These are phyloP conservation scores for Nicotiana attenuata DNA, from an alignment of 257 asterid genomes.

Conservation along the genomic window DNA sequence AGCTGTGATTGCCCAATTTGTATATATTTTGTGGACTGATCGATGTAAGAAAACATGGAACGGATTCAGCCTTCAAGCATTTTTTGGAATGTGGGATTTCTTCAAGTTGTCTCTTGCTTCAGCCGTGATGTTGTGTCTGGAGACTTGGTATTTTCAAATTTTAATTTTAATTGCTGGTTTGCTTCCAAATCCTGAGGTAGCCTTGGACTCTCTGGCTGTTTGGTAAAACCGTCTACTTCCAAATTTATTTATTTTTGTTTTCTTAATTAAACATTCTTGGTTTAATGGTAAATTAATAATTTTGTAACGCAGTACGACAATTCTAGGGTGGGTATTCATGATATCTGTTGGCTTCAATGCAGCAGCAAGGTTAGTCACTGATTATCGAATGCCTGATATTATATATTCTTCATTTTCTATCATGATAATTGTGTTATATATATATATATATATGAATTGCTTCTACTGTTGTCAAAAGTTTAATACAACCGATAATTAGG, in stretches of 20 bases:
- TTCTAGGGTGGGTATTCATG: conserved; percentile 30
- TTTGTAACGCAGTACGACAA: conserved; percentile 20
- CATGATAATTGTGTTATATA: background rate
- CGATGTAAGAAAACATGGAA: conserved; percentile 11
- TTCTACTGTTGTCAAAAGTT: background rate
- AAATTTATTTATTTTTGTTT: background rate
- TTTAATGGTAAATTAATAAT: background rate
- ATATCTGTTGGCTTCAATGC: conserved; percentile 35
- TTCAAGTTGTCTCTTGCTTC: conserved; percentile 9
- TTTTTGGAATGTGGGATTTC: conserved; percentile 13
- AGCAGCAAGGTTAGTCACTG: conserved; percentile 28
- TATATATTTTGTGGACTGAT: conserved; percentile 4
- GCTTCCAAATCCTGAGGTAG: conserved; percentile 16
- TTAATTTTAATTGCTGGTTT: conserved; percentile 9
- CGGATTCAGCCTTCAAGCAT: background rate
- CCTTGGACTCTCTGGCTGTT: conserved; percentile 10
- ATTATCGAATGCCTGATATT: background rate
- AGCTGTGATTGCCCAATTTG: conserved; percentile 4
- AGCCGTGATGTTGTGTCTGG: conserved; percentile 3
- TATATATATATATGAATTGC: background rate
- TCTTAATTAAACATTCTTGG: background rate
- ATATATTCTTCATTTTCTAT: background rate
- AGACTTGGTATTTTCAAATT: conserved; percentile 12
- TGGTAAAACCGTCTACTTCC: background rate
- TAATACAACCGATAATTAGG: background rate